A percentile compares a stretch with the other conserved stretches of the same genome.
Evolutionary conservation across 768 basidiomycete genomes (phyloP).

Genomic region (Ramaria rubella): DNA sequence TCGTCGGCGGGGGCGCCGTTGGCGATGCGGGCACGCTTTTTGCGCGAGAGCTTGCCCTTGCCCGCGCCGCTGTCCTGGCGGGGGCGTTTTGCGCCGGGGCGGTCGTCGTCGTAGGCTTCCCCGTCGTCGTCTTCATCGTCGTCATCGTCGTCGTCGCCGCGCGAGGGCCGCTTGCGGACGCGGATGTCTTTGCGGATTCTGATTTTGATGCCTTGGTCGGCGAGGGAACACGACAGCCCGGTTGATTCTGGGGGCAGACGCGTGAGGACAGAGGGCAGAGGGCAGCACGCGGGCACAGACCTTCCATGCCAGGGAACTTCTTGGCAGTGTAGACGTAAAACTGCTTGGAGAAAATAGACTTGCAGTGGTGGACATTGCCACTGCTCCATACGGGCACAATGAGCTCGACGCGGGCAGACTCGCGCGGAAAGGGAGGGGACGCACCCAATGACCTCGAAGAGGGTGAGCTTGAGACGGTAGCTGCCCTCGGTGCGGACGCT

Average conservation of each 20-base stretch:
- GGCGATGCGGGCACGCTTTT: not conserved
- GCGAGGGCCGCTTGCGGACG: constrained; percentile 58
- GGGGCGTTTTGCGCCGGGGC: not conserved
- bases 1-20: not conserved
- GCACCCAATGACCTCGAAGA: constrained; percentile 91
- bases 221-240: constrained; percentile 78
- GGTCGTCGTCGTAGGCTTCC: not conserved
- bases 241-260: constrained; percentile 60
- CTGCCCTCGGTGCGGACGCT: constrained; percentile 89
- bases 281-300: constrained; percentile 35
- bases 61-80: not conserved
- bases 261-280: not conserved
- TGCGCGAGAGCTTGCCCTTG: not conserved
- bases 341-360: constrained; percentile 77
- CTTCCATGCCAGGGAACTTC: constrained; percentile 96
- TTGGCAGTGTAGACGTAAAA: constrained; percentile 96
- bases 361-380: constrained; percentile 83
- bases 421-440: constrained; percentile 27
- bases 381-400: constrained; percentile 30
- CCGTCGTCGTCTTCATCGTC: constrained; percentile 13
- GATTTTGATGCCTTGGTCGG: constrained; percentile 96
- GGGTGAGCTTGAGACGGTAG: constrained; percentile 67
- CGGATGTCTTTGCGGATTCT: constrained; percentile 89
- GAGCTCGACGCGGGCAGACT: not conserved
- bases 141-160: constrained; percentile 20